Conservation (phyloP, 768 basidiomycete species). For the Hysterangium stoloniferum region DNA sequence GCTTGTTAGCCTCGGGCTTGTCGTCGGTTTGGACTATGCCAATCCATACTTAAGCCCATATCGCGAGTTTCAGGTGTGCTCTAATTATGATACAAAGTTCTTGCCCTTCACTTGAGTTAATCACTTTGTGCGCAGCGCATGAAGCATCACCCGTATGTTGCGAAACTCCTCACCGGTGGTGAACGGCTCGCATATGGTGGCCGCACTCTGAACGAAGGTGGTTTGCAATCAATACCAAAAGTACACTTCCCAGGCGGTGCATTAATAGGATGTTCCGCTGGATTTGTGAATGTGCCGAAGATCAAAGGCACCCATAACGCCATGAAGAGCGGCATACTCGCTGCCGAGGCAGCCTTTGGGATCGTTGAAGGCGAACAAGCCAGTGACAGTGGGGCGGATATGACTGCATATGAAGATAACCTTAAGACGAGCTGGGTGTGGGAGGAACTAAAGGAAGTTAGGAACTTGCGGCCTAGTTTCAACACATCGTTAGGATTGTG, state of each 20-base stretch:
- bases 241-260: constrained; percentile 92
- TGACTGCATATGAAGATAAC: constrained; percentile 64
- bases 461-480: constrained; percentile 90
- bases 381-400: constrained; percentile 36
- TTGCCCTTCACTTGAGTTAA: constrained; percentile 11
- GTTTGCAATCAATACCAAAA: constrained; percentile 83
- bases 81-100: not conserved
- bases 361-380: constrained; percentile 33
- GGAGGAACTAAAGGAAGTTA: constrained; percentile 79
- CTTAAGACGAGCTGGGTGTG: constrained; percentile 79
- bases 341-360: constrained; percentile 79
- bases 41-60: constrained; percentile 93
- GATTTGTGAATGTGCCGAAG: constrained; percentile 93
- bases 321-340: constrained; percentile 98
- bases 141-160: constrained; percentile 95
- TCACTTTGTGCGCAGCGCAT: constrained; percentile 47
- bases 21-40: constrained; percentile 88
- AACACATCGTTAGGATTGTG: constrained; percentile 67
- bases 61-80: constrained; percentile 78
- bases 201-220: constrained; percentile 87
- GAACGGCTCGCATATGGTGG: constrained; percentile 88
- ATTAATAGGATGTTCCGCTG: constrained; percentile 89
- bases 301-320: constrained; percentile 99
- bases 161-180: constrained; percentile 65
- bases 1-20: constrained; percentile 83